A percentile compares a stretch with the other conserved stretches of the same genome.
phyloP scores from a whole-genome alignment of 1,284 basidiomycete genomes.

The Phlebopus sp. region DNA sequence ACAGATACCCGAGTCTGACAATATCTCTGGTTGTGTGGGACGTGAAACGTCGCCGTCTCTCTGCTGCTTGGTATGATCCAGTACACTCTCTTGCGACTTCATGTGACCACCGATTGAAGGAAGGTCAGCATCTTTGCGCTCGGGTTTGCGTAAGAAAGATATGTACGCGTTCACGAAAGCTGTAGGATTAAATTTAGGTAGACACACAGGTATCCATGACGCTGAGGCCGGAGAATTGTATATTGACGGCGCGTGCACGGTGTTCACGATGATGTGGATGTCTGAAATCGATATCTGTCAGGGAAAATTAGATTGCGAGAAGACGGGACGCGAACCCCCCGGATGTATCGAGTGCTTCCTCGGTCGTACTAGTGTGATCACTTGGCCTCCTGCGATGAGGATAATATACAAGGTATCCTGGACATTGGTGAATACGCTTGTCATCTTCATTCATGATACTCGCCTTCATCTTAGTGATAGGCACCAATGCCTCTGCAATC shows the following conservation, averaged over 20 bases:
- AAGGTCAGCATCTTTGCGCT: slow-evolving; percentile 21
- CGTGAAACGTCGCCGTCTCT: slow-evolving; percentile 2
- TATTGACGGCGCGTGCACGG: slow-evolving; percentile 66
- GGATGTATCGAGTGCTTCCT: slow-evolving; percentile 95
- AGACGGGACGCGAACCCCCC: slow-evolving; percentile 53
- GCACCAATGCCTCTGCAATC: slow-evolving; percentile 74
- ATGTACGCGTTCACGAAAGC: slow-evolving; percentile 95
- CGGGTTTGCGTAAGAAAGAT: slow-evolving; percentile 55
- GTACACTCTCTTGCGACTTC: not conserved
- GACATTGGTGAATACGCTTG: slow-evolving; percentile 9
- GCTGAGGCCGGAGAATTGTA: slow-evolving; percentile 72
- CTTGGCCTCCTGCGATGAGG: slow-evolving; percentile 73
- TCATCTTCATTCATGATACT: slow-evolving; percentile 12
- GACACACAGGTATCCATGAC: slow-evolving; percentile 93
- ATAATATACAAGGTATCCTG: slow-evolving; percentile 92
- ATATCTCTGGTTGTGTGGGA: not conserved
- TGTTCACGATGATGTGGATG: slow-evolving; percentile 86
- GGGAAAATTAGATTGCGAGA: slow-evolving; percentile 1
- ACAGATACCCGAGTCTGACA: slow-evolving; percentile 43
- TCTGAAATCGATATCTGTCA: slow-evolving; percentile 43
- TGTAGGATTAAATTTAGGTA: slow-evolving; percentile 90
- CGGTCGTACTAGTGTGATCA: slow-evolving; percentile 88
- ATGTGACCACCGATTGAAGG: slow-evolving; percentile 25
- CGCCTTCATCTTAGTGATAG: slow-evolving; percentile 78
- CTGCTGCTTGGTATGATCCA: slow-evolving; percentile 3